Evolutionary conservation across 192 early-diverging fungal genomes (phyloP), one percentile per base, ranked within the genome.

Genomic region (Linnemannia hyalina): DNA sequence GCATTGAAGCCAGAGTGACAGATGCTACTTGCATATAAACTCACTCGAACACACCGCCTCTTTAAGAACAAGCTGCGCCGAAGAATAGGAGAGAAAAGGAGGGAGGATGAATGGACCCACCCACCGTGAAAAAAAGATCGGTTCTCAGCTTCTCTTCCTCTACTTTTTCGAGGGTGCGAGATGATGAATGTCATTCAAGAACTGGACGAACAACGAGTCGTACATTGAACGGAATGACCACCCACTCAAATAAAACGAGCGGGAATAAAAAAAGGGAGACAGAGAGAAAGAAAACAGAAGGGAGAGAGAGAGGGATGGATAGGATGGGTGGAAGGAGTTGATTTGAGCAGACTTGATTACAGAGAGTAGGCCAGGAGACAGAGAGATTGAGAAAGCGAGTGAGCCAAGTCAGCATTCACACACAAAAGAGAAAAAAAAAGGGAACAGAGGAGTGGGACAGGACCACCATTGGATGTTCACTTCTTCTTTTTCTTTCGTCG

Each of bases 401-500:
- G 60, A 26, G 29, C n/a, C 22, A 57, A 32, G 60, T 65, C 60
- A 65, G 26, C 60, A 65, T 65, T 3, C 60, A 65, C 60, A 5
- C 26, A 57, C n/a, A 57, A 0, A 65, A 65, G 60, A 32, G 15
- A 35, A 65, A 65, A 32, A 65, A 35, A 65, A 65, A 65, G 60
- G 60, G 60, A 65, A 29, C 13, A 32, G 60, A 65, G 32, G 60
- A 65, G 60, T 65, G 60, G 60, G 60, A 65, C 29, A 65, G 60
- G 26, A 9, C 60, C 29, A 32, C 29, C 60, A 32, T 65, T 29
- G 29, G 60, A 65, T 13, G 26, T 52, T 52, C 49, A 65, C 29
- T 13, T 32, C 10, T 26, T 32, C 1, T 15, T 2, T 26, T 32
- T 63, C 10, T 6, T 15, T 32, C 26, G 13, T 32, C 49, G 11